phyloP scores from a whole-genome alignment of 257 asterid genomes.

The Apocynum venetum region DNA sequence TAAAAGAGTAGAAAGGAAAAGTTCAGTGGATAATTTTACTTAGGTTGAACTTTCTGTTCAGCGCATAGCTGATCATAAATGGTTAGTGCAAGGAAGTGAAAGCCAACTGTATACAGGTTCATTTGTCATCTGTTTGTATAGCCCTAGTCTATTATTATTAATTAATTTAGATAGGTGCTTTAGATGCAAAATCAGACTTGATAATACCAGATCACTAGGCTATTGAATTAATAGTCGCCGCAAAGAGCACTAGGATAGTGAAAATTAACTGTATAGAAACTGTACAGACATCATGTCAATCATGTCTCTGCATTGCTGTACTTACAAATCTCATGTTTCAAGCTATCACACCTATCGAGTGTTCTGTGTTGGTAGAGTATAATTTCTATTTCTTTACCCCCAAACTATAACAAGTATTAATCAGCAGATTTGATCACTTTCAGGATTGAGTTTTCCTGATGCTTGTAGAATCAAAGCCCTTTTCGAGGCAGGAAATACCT shows the following conservation, averaged over 20 bases:
- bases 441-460: conserved; percentile 37
- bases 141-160: no score
- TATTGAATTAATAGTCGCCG: no score
- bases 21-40: neutral
- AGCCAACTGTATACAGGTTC: neutral
- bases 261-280: neutral
- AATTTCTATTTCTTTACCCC: neutral
- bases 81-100: neutral
- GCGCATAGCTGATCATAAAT: neutral
- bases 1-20: neutral
- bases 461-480: conserved; percentile 36
- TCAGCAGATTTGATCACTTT: conserved; percentile 16
- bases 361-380: neutral
- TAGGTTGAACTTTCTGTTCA: neutral
- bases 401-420: neutral
- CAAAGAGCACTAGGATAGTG: no score
- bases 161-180: no score
- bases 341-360: neutral
- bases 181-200: no score
- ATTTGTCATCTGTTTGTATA: no score
- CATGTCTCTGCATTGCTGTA: neutral
- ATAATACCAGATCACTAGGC: no score
- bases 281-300: neutral
- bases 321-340: neutral
- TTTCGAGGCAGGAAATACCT: conserved; percentile 30